Base-by-base conservation (phyloP, 2,329 filamentous ascomycete species). In the Dactylellina parvicollis region DNA sequence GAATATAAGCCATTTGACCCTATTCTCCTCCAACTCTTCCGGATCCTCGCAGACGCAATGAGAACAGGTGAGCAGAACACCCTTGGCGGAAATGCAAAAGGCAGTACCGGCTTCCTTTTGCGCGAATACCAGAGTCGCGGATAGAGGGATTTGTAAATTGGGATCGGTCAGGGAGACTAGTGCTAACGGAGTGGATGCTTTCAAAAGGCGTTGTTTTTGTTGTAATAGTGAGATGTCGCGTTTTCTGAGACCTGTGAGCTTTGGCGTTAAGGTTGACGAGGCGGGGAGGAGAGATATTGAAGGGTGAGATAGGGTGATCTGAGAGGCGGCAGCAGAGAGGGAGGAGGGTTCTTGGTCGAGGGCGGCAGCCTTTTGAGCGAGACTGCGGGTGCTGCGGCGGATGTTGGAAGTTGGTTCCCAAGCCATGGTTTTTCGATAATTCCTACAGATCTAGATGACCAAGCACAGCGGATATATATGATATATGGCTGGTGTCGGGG, bases 21-120 rank as follows among this genome's bases (percentile, higher is more conserved):
- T 78, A 0, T 75, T 55, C 0, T 22, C 44, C 55, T 80, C 77
- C 1, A 82, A 79, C 7, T 83, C 81, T 1, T 79, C 76, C 3
- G 75, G 73, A 0, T 77, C 78, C 50, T 85, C 84, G 1, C 82
- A 83, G 16, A 85, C 78, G 74, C 84, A 86, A 70, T 86, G 85
- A 0, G 84, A 80, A 76, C 84, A 86, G 1, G 83, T 85, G 18
- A 86, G 77, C 3, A 85, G 75, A 40, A 84, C 78, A 3, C 85
- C 84, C 2, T 77, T 62, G 0, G 80, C 74, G 0, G 81, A 80
- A 32, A 86, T 82, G 74, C 83, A 85, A 1, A 86, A 81, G 0
- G 84, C 84, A 1, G 84, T 85, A 3, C 84, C 83, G 3, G 84
- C 84, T 72, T 84, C 82, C 24, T 83, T 77, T 70, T 84, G 83